Evolutionary conservation across 2,329 filamentous ascomycete species (phyloP), one percentile per base, ranked within the genome.

Genomic region (Fusarium aywerte): DNA sequence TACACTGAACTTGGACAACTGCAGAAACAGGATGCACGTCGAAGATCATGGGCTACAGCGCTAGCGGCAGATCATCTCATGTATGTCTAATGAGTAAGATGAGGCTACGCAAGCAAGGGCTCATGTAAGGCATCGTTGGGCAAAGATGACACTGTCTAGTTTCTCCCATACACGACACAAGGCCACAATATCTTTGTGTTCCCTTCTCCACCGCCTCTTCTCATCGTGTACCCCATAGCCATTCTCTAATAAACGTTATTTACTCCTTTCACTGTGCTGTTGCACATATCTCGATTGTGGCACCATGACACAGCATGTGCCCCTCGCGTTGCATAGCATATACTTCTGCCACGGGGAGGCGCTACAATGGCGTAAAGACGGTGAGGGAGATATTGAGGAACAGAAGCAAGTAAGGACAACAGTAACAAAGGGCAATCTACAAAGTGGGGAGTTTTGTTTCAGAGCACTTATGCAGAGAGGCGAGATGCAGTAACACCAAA

Each of bases 211-310:
- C 68, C 60, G 47, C 60, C 55, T 68, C 60, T 45, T 52, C 32
- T 31, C 32, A 42, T 50, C 36, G 39, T 52, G 35, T 33, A 47
- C 35, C 38, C 32, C 21, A 32, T 16, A 54, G 31, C 23, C 54
- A n/a, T 36, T 42, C 25, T 52, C 59, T 52, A 21, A 52, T 64
- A 63, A 51, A 52, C 44, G 25, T 38, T 58, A 18, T 32, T 44
- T 36, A 16, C 35, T 38, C n/a, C 29, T 52, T 29, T 35, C 27
- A 36, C 38, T 21, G 21, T 31, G 18, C 12, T 20, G 71, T 73
- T 62, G 48, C 54, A 71, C 71, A 73, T 68, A 73, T 73, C 71
- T 73, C 69, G 71, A 73, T 73, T 73, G 71, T 60, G 48, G 54
- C 45, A 73, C 71, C 51, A 49, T 68, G 29, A 31, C 58, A 73